phyloP scores from a whole-genome alignment of 192 early-diverging fungal genomes.

The Mortierella hygrophila region DNA sequence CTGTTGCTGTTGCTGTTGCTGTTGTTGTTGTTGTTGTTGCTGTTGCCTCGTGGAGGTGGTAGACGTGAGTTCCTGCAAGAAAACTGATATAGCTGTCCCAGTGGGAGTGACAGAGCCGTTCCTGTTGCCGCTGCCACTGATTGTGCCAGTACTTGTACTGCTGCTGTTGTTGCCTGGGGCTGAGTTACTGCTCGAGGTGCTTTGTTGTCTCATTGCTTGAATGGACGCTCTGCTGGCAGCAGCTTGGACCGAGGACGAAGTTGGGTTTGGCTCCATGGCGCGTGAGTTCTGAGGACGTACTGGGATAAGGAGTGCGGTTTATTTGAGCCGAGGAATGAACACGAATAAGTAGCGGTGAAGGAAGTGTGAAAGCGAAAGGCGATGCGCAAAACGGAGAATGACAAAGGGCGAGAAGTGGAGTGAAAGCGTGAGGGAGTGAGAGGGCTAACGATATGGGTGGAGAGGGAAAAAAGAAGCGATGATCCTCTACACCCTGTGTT shows the following conservation, averaged over 20 bases:
- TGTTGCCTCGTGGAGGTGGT: conserved; percentile 33
- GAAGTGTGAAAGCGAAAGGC: not conserved
- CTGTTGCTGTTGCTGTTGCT: conserved; percentile 7
- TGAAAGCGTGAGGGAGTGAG: not conserved
- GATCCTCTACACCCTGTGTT: not conserved
- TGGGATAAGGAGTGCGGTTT: not conserved
- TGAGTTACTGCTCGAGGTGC: not conserved
- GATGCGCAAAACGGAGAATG: not conserved
- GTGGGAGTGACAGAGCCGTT: not conserved
- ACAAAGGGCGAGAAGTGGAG: not conserved
- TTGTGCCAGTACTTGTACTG: conserved; percentile 1
- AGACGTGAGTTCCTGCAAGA: conserved; percentile 41
- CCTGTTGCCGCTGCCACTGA: not conserved
- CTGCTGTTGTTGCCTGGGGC: not conserved
- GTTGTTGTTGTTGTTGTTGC: conserved; percentile 15
- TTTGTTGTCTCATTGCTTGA: conserved; percentile 13
- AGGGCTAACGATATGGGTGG: not conserved
- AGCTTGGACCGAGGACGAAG: conserved; percentile 25
- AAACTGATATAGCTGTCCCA: conserved; percentile 3
- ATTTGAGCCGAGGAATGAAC: not conserved
- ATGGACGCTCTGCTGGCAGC: conserved; percentile 6
- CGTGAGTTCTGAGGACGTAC: not conserved
- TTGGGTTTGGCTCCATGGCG: conserved; percentile 31
- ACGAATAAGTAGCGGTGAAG: not conserved
- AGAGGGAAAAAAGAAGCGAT: not conserved